Conservation (phyloP, 495 filamentous ascomycete genomes). For the Lophium mytilinum region DNA sequence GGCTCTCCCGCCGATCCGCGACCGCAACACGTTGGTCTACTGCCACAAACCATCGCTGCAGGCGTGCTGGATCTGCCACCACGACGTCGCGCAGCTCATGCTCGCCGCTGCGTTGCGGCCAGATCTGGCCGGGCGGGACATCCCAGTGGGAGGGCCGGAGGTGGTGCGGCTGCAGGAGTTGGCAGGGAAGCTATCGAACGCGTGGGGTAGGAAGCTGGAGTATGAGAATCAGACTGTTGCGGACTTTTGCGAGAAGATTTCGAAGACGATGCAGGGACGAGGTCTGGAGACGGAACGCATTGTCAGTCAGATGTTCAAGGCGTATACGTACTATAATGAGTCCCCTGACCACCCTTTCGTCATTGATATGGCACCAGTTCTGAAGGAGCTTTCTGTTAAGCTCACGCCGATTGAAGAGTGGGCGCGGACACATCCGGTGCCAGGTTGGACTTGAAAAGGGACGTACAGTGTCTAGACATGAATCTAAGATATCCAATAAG, state of each 20-base stretch:
- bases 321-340: slow-evolving; percentile 22
- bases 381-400: slow-evolving; percentile 6
- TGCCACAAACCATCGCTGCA: slow-evolving; percentile 15
- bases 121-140: slow-evolving; percentile 11
- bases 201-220: slow-evolving; percentile 10
- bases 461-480: no score
- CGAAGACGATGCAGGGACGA: slow-evolving; percentile 15
- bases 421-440: background rate
- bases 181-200: slow-evolving; percentile 5
- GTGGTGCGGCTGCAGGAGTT: slow-evolving; percentile 4
- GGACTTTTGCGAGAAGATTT: slow-evolving; percentile 23
- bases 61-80: slow-evolving; percentile 19
- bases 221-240: slow-evolving; percentile 19
- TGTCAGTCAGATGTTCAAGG: slow-evolving; percentile 19
- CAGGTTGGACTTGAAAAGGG: no score
- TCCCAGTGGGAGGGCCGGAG: slow-evolving; percentile 13
- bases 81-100: slow-evolving; percentile 20
- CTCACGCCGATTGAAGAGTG: slow-evolving; percentile 17
- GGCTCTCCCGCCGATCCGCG: slow-evolving; percentile 14
- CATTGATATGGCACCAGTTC: slow-evolving; percentile 11
- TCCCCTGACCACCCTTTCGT: slow-evolving; percentile 14
- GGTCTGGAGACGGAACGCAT: slow-evolving; percentile 13
- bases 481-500: no score
- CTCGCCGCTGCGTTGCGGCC: slow-evolving; percentile 1
- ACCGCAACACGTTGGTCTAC: slow-evolving; percentile 14